These are phyloP conservation scores for Eragrostis nindensis DNA, from an alignment of 176 grass and related monocot species.

Conservation along the genomic window DNA sequence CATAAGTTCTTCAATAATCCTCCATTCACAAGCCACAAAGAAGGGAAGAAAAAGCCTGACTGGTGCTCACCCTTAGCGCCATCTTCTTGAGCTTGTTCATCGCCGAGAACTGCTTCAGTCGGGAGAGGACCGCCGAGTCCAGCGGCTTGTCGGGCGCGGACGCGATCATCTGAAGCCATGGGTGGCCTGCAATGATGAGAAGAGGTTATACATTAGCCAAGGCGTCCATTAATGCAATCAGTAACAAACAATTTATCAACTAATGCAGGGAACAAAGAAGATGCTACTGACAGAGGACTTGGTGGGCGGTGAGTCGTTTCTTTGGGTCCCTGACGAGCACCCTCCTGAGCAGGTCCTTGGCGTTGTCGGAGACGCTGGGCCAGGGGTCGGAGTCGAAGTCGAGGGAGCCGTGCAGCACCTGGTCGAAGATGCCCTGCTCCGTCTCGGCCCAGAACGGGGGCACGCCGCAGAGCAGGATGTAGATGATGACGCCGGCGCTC, in stretches of 20 bases:
- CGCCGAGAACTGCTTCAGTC: conserved; percentile 55
- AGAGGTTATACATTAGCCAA: too few relatives aligned
- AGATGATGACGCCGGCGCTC: conserved; percentile 53
- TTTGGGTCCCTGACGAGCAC: conserved; percentile 56
- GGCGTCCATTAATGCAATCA: too few relatives aligned
- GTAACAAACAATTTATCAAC: too few relatives aligned
- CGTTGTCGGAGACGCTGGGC: conserved; percentile 43
- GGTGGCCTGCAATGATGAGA: conserved; percentile 34
- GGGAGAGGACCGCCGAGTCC: conserved; percentile 56
- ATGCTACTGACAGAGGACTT: conserved; percentile 60
- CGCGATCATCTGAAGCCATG: conserved; percentile 41
- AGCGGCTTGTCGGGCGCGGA: conserved; percentile 53
- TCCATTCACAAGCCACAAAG: too few relatives aligned
- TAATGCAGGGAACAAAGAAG: too few relatives aligned
- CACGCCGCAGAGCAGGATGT: conserved; percentile 57
- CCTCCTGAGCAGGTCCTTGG: conserved; percentile 55
- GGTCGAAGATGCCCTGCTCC: conserved; percentile 61
- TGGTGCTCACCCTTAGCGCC: conserved; percentile 56
- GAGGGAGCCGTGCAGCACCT: conserved; percentile 53
- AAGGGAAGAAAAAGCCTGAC: too few relatives aligned
- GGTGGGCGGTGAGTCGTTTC: conserved; percentile 46
- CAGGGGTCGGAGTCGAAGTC: conserved; percentile 60
- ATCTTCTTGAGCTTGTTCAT: conserved; percentile 69
- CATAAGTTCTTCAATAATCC: too few relatives aligned
- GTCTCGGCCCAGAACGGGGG: conserved; percentile 64